Base-by-base conservation (phyloP, 352 stramenopile species). In the Thalassiosira mediterranea region DNA sequence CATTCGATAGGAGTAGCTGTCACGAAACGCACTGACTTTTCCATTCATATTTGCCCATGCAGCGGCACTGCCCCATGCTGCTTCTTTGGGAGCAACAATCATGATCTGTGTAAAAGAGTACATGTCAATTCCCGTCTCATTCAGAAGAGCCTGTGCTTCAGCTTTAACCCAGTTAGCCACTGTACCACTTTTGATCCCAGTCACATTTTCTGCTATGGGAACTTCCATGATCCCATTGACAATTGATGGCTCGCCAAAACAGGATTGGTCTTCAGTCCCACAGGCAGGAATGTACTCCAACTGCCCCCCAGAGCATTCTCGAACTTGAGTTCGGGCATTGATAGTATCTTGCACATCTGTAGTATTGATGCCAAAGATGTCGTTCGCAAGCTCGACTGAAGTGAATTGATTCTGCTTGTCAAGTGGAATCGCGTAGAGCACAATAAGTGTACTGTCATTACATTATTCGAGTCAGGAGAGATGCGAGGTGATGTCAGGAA, bases 41-140 rank as follows among this genome's bases (percentile, higher is more conserved):
- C 59, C 59, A 26, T 32, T 32, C 23, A 69, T 29, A 29, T 69
- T 61, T 7, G 59, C 59, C 59, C 59, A 69, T 7, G 59, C 59
- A n/a, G 59, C 59, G 5, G 59, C 59, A 40, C 38, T 40, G 13
- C 59, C 38, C 23, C 23, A 69, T n/a, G 19, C 28, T 23, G 29
- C 59, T 61, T n/a, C 59, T n/a, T 46, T 47, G 11, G 59, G 59
- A 26, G 60, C 23, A 19, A 69, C 59, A 28, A 37, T 4, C 59
- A 69, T 69, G 15, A 69, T 61, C n/a, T 61, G 48, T 17, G 7
- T 61, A 32, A 61, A 69, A 21, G 25, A 31, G 32, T 37, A 40
- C 29, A 64, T 21, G 32, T 64, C 25, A 19, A 53, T 53, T 5
- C 15, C 46, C 10, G 8, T 53, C 13, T 42, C 34, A 53, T n/a